Percentiles rank a stretch among this genome's conserved stretches.
Conservation (phyloP, 345 rosid species). For the Salix dunnii region DNA sequence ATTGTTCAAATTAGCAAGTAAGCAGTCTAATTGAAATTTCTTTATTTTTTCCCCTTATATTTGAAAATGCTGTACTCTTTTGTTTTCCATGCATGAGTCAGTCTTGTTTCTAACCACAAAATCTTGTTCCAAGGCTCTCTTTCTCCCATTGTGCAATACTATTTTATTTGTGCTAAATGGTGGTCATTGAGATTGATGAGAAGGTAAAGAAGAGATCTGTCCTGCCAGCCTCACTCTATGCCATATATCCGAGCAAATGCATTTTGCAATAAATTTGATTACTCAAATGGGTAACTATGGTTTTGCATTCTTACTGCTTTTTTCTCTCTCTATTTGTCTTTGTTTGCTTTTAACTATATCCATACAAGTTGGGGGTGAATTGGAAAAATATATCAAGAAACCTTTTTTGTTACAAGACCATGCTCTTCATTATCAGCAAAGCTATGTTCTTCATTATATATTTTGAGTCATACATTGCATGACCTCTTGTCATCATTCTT, state of each 20-base stretch:
- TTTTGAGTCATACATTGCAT: no score
- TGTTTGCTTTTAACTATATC: slow-evolving; percentile 1
- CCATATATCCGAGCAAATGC: neutral
- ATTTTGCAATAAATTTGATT: no score
- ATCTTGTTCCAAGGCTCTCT: neutral
- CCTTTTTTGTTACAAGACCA: neutral
- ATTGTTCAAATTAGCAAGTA: slow-evolving; percentile 95
- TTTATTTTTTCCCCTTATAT: neutral
- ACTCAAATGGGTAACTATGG: neutral
- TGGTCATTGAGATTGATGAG: neutral
- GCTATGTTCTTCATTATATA: no score
- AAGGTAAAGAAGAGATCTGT: neutral
- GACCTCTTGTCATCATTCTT: no score
- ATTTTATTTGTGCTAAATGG: neutral
- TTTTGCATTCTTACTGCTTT: neutral
- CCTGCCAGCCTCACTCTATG: neutral
- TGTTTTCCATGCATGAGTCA: neutral
- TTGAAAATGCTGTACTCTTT: neutral
- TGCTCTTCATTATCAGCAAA: neutral
- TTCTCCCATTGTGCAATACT: neutral
- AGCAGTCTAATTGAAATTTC: slow-evolving; percentile 25
- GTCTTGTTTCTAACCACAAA: neutral
- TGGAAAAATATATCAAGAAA: neutral
- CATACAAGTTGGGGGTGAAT: neutral
- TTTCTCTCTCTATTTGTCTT: neutral